Percentiles rank a stretch among this genome's conserved stretches.
Conservation (phyloP, 2,329 filamentous ascomycete genomes). For the Magnaporthiopsis rhizophila region DNA sequence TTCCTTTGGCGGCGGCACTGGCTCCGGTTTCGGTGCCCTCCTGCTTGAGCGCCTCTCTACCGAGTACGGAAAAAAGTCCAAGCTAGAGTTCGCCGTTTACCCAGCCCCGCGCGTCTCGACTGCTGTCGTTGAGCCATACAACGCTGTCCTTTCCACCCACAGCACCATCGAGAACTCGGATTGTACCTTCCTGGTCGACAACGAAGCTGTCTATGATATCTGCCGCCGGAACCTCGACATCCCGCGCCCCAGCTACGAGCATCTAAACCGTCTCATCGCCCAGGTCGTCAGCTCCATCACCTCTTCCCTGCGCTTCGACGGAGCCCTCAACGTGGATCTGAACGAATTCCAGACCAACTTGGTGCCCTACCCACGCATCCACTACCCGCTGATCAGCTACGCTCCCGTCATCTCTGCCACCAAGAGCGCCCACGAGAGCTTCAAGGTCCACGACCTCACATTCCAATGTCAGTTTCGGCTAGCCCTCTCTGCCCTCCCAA, state of each 20-base stretch:
- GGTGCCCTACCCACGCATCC: slow-evolving; percentile 96
- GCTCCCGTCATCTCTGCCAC: slow-evolving; percentile 88
- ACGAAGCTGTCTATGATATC: slow-evolving; percentile 99
- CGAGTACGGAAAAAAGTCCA: slow-evolving; percentile 99
- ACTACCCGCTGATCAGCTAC: slow-evolving; percentile 98
- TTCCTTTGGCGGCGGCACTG: slow-evolving; percentile 98
- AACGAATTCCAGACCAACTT: slow-evolving; percentile 99
- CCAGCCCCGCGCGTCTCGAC: slow-evolving; percentile 95
- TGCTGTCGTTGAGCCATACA: slow-evolving; percentile 98
- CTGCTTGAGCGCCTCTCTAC: slow-evolving; percentile 98
- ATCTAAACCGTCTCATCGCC: slow-evolving; percentile 96
- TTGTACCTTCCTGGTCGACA: slow-evolving; percentile 99
- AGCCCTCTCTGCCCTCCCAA: too few species aligned
- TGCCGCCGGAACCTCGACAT: slow-evolving; percentile 96
- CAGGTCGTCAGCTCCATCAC: slow-evolving; percentile 99
- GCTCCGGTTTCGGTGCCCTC: slow-evolving; percentile 95
- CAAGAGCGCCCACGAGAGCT: slow-evolving; percentile 95
- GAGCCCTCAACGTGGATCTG: slow-evolving; percentile 96
- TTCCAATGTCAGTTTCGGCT: slow-evolving; percentile 63
- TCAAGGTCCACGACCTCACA: slow-evolving; percentile 97
- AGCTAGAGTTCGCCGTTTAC: slow-evolving; percentile 99
- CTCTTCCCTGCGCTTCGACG: slow-evolving; percentile 95
- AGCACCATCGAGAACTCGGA: slow-evolving; percentile 98
- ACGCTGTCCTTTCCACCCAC: slow-evolving; percentile 98
- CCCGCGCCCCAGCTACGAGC: slow-evolving; percentile 96